phyloP scores from a whole-genome alignment of 495 filamentous ascomycete species.

The Penicillium desertorum region DNA sequence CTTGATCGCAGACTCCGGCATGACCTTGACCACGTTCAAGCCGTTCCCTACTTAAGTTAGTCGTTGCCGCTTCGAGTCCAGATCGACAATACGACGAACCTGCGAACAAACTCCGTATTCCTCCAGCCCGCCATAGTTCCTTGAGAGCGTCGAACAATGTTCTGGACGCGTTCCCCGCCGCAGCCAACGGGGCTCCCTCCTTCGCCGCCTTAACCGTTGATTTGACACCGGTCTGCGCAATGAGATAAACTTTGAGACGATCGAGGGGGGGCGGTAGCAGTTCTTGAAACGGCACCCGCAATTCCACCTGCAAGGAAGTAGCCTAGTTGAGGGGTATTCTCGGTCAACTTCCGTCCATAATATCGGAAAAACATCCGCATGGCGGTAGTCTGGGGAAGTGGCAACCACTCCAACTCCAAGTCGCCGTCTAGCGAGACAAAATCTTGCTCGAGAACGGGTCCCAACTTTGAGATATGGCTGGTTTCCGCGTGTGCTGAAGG shows the following conservation, averaged over 20 bases:
- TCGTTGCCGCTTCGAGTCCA: neutral
- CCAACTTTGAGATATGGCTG: conserved; percentile 25
- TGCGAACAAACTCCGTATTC: conserved; percentile 90
- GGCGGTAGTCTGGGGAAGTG: conserved; percentile 46
- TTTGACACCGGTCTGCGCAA: conserved; percentile 75
- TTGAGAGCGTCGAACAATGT: conserved; percentile 70
- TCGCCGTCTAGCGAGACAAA: conserved; percentile 38
- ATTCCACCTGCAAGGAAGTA: conserved; percentile 96
- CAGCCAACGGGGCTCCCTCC: conserved; percentile 64
- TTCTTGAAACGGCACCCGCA: conserved; percentile 88
- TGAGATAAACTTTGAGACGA: conserved; percentile 94
- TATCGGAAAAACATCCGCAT: conserved; percentile 51
- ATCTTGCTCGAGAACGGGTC: conserved; percentile 31
- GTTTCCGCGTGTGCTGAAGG: conserved; percentile 43
- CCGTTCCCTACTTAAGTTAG: conserved; percentile 71
- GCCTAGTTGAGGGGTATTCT: conserved; percentile 72
- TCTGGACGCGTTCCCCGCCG: conserved; percentile 62
- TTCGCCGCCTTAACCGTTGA: conserved; percentile 66
- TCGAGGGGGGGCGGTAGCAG: conserved; percentile 94
- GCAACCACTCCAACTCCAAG: conserved; percentile 46
- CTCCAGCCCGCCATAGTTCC: conserved; percentile 81
- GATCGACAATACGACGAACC: conserved; percentile 53
- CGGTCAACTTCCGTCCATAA: conserved; percentile 60
- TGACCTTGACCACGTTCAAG: conserved; percentile 93
- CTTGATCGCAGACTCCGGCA: conserved; percentile 96